Conservation (phyloP, 179 eudicot genomes). For the Silene vulgaris region DNA sequence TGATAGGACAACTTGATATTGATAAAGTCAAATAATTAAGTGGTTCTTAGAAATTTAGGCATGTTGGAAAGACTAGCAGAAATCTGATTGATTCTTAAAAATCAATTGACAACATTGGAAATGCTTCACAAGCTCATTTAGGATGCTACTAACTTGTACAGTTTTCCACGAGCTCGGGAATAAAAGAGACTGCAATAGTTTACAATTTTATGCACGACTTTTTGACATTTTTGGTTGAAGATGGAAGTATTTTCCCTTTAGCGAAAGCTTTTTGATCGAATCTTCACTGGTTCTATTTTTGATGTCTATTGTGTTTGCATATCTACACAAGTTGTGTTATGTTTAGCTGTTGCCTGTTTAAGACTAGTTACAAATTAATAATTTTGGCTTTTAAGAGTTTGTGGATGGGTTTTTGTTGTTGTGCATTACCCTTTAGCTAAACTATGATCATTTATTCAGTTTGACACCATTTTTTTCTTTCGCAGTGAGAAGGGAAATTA, state of each 20-base stretch:
- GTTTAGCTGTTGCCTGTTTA: not conserved
- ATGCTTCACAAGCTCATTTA: not conserved
- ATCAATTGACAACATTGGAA: not conserved
- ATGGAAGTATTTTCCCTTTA: not conserved
- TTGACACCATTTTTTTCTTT: slow-evolving; percentile 15
- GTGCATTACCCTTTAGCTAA: slow-evolving; percentile 2
- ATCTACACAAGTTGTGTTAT: not conserved
- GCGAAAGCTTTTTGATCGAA: not conserved
- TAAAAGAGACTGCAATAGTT: not conserved
- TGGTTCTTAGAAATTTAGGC: not conserved
- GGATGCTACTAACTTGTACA: not conserved
- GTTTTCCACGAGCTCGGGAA: not conserved
- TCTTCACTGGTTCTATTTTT: not conserved
- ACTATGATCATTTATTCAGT: not conserved
- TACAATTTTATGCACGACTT: not conserved
- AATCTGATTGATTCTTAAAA: not conserved
- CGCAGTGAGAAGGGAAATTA: slow-evolving; percentile 88
- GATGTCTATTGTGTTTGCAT: not conserved
- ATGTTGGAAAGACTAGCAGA: not conserved
- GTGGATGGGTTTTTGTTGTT: not conserved
- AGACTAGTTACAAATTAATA: not conserved
- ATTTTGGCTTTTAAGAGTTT: not conserved
- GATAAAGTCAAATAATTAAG: not conserved
- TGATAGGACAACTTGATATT: not conserved
- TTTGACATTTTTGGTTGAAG: not conserved